Conservation (phyloP, 805 yeast species). For the Yarrowia sp. region DNA sequence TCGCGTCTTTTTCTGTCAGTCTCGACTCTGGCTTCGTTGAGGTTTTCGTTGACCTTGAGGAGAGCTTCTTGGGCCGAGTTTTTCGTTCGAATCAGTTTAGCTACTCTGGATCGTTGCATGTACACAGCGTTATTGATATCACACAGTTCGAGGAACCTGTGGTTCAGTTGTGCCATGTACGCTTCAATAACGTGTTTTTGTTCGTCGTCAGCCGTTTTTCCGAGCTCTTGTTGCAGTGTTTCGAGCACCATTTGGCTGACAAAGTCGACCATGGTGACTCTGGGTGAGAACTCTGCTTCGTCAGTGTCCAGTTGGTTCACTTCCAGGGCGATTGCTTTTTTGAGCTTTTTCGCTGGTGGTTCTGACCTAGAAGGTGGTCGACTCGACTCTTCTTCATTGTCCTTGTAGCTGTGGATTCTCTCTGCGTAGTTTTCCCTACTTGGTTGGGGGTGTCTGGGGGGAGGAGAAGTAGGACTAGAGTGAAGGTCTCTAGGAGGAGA, state of each 20-base stretch:
- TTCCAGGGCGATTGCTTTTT: background rate
- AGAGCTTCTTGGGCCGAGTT: background rate
- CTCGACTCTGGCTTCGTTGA: background rate
- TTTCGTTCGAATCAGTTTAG: background rate
- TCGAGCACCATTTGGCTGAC: conserved; percentile 6
- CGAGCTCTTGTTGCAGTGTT: background rate
- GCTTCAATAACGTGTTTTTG: background rate
- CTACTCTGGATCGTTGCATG: background rate
- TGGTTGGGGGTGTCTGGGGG: background rate
- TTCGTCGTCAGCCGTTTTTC: background rate
- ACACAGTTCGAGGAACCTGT: background rate
- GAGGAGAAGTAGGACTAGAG: too few relatives aligned
- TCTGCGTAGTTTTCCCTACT: background rate
- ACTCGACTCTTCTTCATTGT: background rate
- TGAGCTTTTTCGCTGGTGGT: background rate
- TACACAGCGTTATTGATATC: background rate
- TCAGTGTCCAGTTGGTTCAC: background rate
- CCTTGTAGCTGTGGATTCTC: background rate
- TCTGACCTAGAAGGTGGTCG: too few relatives aligned
- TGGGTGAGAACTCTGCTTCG: background rate
- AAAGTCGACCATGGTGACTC: background rate
- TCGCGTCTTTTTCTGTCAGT: background rate
- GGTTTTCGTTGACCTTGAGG: background rate
- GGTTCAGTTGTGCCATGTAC: background rate
- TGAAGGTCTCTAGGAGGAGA: too few relatives aligned